Evolutionary conservation across 306 rosid genomes (phyloP).

Genomic region (Begonia masoniana): DNA sequence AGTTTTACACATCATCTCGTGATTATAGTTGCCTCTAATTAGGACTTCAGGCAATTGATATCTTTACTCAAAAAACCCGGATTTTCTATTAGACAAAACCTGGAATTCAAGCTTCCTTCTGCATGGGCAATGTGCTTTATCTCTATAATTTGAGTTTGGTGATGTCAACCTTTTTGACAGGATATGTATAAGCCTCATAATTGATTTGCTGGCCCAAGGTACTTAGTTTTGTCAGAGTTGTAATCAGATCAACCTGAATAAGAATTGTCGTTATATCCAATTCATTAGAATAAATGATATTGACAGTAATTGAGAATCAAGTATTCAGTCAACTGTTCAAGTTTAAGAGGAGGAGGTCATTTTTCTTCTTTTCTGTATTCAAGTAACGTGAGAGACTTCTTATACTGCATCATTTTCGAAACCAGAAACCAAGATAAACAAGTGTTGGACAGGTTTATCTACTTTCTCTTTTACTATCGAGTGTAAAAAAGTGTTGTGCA

Average conservation of each 20-base stretch:
- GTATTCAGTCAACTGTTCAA: slow-evolving; percentile 8
- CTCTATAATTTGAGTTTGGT: slow-evolving; percentile 70
- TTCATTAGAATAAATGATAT: too few species aligned
- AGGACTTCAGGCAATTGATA: not conserved
- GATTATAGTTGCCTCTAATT: not conserved
- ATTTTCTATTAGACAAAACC: too few species aligned
- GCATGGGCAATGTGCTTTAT: not conserved
- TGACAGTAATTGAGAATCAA: too few species aligned
- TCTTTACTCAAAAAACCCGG: not conserved
- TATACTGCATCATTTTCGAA: not conserved
- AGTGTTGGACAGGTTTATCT: too few species aligned
- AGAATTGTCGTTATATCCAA: not conserved
- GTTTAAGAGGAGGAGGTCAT: slow-evolving; percentile 2
- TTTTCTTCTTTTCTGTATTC: too few species aligned
- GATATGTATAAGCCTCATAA: slow-evolving; percentile 74
- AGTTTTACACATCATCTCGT: not conserved
- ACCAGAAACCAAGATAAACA: too few species aligned
- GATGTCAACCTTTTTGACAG: slow-evolving; percentile 43
- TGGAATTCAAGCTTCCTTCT: too few species aligned
- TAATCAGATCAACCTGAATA: slow-evolving; percentile 84
- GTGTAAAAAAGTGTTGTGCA: too few species aligned
- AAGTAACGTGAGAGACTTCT: too few species aligned
- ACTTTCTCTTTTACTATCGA: too few species aligned
- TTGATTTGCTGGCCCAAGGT: slow-evolving; percentile 76
- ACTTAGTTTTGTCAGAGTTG: slow-evolving; percentile 68